Evolutionary conservation across 176 grass and related monocot genomes (phyloP).

Genomic region (Avena atlantica): DNA sequence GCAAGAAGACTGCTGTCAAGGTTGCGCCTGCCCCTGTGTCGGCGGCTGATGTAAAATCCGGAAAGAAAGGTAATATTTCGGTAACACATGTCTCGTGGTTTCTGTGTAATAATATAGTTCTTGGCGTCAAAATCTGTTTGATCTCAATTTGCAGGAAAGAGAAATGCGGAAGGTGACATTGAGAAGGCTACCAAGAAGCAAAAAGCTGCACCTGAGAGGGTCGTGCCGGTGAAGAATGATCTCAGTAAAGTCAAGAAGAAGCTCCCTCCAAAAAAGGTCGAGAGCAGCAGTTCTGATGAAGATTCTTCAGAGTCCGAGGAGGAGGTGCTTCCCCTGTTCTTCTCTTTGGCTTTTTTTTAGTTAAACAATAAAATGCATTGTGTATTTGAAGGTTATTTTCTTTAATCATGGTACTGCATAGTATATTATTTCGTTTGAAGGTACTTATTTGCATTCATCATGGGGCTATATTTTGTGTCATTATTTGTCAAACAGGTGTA

Average conservation of each 20-base stretch:
- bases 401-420: neutral
- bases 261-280: constrained; percentile 60
- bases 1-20: constrained; percentile 50
- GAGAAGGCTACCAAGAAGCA: constrained; percentile 76
- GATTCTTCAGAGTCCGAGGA: constrained; percentile 78
- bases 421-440: neutral
- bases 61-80: constrained; percentile 42
- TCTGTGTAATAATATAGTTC: neutral
- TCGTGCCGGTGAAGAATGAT: neutral
- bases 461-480: neutral
- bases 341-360: neutral
- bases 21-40: constrained; percentile 33
- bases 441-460: neutral
- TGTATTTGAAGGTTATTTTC: constrained; percentile 18
- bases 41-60: constrained; percentile 40
- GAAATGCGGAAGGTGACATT: constrained; percentile 58
- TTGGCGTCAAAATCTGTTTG: neutral
- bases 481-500: neutral
- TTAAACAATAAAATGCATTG: neutral
- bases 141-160: constrained; percentile 63
- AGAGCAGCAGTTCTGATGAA: constrained; percentile 72
- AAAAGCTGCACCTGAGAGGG: constrained; percentile 46
- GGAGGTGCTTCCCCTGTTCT: constrained; percentile 47
- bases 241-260: constrained; percentile 56
- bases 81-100: neutral